A percentile compares a stretch with the other conserved stretches of the same genome.
phyloP scores from a whole-genome alignment of 179 eudicot genomes.

The Beta lomatogona region DNA sequence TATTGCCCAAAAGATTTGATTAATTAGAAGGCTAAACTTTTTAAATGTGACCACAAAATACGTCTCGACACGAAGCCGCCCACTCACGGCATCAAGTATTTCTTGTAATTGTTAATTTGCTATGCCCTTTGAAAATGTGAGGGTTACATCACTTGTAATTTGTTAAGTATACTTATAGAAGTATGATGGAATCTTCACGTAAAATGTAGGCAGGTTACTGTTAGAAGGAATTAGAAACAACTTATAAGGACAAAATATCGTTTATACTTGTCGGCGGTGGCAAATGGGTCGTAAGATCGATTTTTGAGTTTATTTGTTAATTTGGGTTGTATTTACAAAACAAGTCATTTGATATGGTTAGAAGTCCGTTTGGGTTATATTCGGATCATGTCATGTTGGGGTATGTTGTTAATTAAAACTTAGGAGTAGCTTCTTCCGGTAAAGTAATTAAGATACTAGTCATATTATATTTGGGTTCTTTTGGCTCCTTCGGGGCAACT shows the following conservation, averaged over 20 bases:
- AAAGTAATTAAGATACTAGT: no score
- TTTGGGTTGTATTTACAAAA: no score
- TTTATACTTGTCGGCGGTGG: no score
- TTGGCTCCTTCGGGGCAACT: no score
- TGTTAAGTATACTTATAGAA: not conserved
- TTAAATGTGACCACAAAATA: slow-evolving; percentile 14
- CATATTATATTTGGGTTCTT: no score
- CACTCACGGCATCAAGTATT: slow-evolving; percentile 3
- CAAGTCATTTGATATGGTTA: no score
- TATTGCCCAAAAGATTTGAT: slow-evolving; percentile 5
- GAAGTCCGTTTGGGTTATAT: no score
- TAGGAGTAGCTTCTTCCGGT: no score
- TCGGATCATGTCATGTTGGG: no score
- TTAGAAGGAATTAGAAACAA: slow-evolving; percentile 19
- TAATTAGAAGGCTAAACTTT: not conserved
- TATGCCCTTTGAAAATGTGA: slow-evolving; percentile 16
- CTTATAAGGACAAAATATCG: not conserved
- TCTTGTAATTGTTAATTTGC: slow-evolving; percentile 2
- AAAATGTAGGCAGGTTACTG: not conserved
- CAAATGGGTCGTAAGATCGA: no score
- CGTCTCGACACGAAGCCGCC: slow-evolving; percentile 35
- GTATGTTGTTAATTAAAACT: no score
- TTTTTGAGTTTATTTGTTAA: no score
- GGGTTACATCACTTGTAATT: slow-evolving; percentile 19
- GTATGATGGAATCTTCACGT: slow-evolving; percentile 8